A percentile compares a stretch with the other conserved stretches of the same genome.
Evolutionary conservation across 2,329 filamentous ascomycete species (phyloP).

Genomic region (Beauveria scarabaeidicola): DNA sequence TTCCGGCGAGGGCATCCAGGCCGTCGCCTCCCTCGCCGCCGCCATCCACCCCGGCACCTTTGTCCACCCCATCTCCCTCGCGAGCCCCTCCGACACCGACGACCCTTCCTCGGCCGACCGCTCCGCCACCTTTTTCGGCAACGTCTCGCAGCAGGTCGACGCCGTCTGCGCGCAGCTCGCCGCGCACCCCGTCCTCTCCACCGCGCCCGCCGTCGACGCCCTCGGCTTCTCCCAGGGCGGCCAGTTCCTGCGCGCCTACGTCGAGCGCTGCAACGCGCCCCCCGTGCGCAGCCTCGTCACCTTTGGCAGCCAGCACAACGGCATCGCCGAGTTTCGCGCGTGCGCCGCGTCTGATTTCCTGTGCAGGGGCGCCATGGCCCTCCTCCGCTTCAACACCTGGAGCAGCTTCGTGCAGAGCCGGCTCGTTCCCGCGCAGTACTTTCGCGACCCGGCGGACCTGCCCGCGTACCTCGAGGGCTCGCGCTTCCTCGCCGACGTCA

Average conservation of each 20-base stretch:
- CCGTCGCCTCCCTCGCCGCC: constrained; percentile 63
- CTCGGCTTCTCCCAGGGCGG: constrained; percentile 94
- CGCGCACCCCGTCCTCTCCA: constrained; percentile 68
- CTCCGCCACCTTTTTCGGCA: constrained; percentile 81
- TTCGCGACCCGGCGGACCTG: constrained; percentile 56
- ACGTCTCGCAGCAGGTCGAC: constrained; percentile 70
- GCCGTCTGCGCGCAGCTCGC: constrained; percentile 71
- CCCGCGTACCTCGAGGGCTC: constrained; percentile 68
- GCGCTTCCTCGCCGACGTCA: constrained; percentile 90
- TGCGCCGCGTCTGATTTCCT: constrained; percentile 68
- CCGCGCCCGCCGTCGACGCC: constrained; percentile 77
- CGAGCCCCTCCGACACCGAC: constrained; percentile 33
- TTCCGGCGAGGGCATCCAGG: constrained; percentile 63
- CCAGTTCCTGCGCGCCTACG: constrained; percentile 85
- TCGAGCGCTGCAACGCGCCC: constrained; percentile 76
- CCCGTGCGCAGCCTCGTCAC: constrained; percentile 74
- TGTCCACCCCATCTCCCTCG: constrained; percentile 70
- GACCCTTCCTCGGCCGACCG: constrained; percentile 61
- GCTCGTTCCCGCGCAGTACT: constrained; percentile 93
- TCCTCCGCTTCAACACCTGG: constrained; percentile 78
- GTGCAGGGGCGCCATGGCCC: constrained; percentile 69
- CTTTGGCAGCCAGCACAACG: constrained; percentile 87
- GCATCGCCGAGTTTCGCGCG: constrained; percentile 72
- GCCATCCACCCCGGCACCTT: constrained; percentile 72
- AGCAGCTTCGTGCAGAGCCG: constrained; percentile 64